These are phyloP conservation scores for Cucumis sativus DNA, from an alignment of 306 rosid genomes.

Conservation along the genomic window Cucumber_9930_V3 NC_026656.2:1443501-1444000, in stretches of 20 bases:
- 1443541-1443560: not conserved
- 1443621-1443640: not conserved
- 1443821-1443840: too few relatives aligned
- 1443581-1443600: not conserved
- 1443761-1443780: too few relatives aligned
- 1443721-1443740: too few relatives aligned
- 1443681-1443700: not conserved
- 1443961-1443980: too few relatives aligned
- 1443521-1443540: not conserved
- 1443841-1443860: not conserved
- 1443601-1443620: not conserved
- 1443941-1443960: too few relatives aligned
- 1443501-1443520: not conserved
- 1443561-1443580: not conserved
- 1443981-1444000: too few relatives aligned
- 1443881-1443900: not conserved
- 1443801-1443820: too few relatives aligned
- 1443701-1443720: too few relatives aligned
- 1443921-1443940: too few relatives aligned
- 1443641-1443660: not conserved
- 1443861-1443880: not conserved
- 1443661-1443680: not conserved
- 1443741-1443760: too few relatives aligned
- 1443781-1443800: too few relatives aligned
- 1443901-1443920: not conserved